Base-by-base conservation (phyloP, 345 rosid species). In the Sapria himalayana region DNA sequence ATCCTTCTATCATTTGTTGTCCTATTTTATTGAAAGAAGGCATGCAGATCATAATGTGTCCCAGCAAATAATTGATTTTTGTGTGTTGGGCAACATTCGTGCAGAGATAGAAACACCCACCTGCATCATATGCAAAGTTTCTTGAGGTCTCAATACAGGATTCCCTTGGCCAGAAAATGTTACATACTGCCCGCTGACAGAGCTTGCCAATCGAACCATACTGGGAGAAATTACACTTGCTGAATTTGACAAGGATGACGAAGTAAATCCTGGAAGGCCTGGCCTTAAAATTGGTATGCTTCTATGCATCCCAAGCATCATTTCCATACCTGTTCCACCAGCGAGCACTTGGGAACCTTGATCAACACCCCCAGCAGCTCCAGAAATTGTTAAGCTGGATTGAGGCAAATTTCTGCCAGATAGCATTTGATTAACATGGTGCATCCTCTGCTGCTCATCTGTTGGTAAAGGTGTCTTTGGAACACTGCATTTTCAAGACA, bases 361-460 rank as follows among this genome's bases (percentile, higher is more conserved):
- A 22, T 78, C 80, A 60, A 67, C 49, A 49, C 91, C 91, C 39
- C 82, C 52, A 47, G 64, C 61, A 52, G 71, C 50, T 50, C 86
- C 91, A 32, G 84, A 53, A 46, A 61, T 70, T 47, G 93, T 48
- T 72, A 76, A 32, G 60, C 62, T 79, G 45, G 85, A 29, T 61
- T 74, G 98, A 58, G 67, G 86, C 51, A 70, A 48, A 44, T 71
- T 68, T 71, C 93, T 73, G 51, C 63, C 55, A 2, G 93, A 52
- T 41, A 72, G 21, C 70, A 70, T 64, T 58, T 78, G 94, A 65
- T 68, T 73, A 51, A 52, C 55, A 33, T 68, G 92, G 46, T 68
- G 94, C 62, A 68, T 57, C 52, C 81, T 63, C 43, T 77, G 93
- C 50, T 77, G 96, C 62, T 91, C 96, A 40, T 80, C 89, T 55